Evolutionary conservation across 1,284 basidiomycete species (phyloP).

Genomic region (Sanghuangporus weigelae): DNA sequence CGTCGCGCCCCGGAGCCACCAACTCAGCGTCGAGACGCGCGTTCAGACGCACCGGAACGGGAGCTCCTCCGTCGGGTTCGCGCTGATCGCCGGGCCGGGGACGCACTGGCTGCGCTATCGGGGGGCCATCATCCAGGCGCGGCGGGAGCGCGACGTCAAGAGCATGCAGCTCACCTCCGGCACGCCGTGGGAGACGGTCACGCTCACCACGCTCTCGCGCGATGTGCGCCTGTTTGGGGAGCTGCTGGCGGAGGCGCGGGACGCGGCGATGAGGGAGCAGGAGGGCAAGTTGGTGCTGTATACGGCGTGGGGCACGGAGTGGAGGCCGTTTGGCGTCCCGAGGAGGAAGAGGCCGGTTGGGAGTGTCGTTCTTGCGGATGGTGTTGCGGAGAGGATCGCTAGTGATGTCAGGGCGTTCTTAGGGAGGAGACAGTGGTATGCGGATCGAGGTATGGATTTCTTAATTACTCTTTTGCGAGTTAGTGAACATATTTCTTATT

Average conservation of each 20-base stretch:
- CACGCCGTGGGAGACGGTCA: slow-evolving; percentile 96
- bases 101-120: slow-evolving; percentile 90
- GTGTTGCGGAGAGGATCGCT: slow-evolving; percentile 76
- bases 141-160: slow-evolving; percentile 89
- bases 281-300: slow-evolving; percentile 96
- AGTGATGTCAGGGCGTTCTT: slow-evolving; percentile 83
- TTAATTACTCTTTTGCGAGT: not conserved
- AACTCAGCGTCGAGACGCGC: slow-evolving; percentile 91
- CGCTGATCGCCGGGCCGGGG: slow-evolving; percentile 92
- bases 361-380: slow-evolving; percentile 88
- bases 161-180: slow-evolving; percentile 91
- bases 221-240: slow-evolving; percentile 79
- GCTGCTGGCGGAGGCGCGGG: slow-evolving; percentile 83
- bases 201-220: slow-evolving; percentile 86
- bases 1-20: slow-evolving; percentile 70
- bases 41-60: slow-evolving; percentile 88
- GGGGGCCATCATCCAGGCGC: slow-evolving; percentile 95
- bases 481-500: not conserved
- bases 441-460: slow-evolving; percentile 72
- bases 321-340: slow-evolving; percentile 94
- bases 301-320: slow-evolving; percentile 95
- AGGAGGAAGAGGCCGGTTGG: slow-evolving; percentile 81
- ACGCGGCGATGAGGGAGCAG: slow-evolving; percentile 79
- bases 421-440: slow-evolving; percentile 88
- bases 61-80: slow-evolving; percentile 82